Evolutionary conservation across 495 filamentous ascomycete genomes (phyloP), one percentile per base, ranked within the genome.

Genomic region (Aspergillus sparsus): DNA sequence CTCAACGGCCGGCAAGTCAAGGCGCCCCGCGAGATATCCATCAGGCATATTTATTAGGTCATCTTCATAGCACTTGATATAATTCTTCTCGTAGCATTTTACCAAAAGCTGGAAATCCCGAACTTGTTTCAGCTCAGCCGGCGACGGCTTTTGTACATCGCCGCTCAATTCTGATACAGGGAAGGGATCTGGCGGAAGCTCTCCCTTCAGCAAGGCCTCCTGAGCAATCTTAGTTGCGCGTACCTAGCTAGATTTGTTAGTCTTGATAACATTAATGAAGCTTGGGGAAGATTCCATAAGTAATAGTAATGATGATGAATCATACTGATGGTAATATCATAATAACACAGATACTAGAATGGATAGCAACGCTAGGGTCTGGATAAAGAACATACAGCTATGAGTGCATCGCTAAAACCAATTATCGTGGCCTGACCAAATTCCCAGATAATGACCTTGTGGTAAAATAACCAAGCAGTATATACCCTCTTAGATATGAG

Each of bases 101-200:
- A 46, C 55, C 13, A 58, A 5, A 4, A n/a, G 0, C 9, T 33
- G 12, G 0, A 58, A 33, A 13, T 50, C 6, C 0, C 16, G 55
- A 33, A 58, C 16, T 1, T 5, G 16, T 16, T 54, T 46, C 8
- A 54, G 5, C 7, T 60, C 58, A 4, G 33, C 7, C 5, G 53
- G 39, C 1, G 39, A 49, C 0, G 58, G 57, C 8, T 53, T 53
- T 11, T 0, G 6, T 9, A 10, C 31, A 0, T 47, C 39, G 34
- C 58, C 50, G 36, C 36, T 35, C 13, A 60, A 41, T 1, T 27
- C 2, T 2, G 12, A 36, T 27, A 54, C 34, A 1, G 49, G 58
- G 42, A 54, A 60, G 1, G 58, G 49, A 18, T 37, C 15, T 37
- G 58, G 58, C 37, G 58, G 58, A 41, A 60, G 58, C 32, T 54